Evolutionary conservation across 768 basidiomycete genomes (phyloP), one percentile per base, ranked within the genome.

Genomic region (Suillus lakei): DNA sequence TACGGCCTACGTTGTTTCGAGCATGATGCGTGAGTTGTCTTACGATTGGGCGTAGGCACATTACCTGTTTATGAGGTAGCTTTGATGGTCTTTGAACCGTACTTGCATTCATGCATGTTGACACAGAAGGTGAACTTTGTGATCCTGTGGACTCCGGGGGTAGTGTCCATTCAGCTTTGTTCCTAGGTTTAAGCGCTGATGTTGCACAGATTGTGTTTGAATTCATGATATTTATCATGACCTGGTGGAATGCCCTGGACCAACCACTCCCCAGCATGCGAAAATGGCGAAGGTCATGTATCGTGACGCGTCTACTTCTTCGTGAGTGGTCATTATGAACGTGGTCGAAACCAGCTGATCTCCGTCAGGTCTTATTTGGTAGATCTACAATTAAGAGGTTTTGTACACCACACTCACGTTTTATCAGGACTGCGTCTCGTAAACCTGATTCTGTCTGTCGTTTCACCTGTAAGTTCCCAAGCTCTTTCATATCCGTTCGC

Each of bases 81-180:
- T 5, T 64, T 54, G 1, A 21, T 75, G 5, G 4, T 64, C 6
- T 62, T 70, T 50, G 50, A 70, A 0, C 65, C 68, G 1, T 0
- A 38, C 10, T 23, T 71, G 46, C 73, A 64, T n/a, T 13, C 71
- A 26, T 79, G 78, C 36, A 54, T 67, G 0, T 72, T 75, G 23
- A 62, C 4, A 2, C 4, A 18, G 8, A 76, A 69, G 50, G 70
- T 74, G 34, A 60, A 69, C 12, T 69, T 74, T 6, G 51, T 64
- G 16, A 18, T 74, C 62, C 61, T 78, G 4, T 78, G 77, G 77
- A 23, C 50, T 23, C 77, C 77, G 8, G 77, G 77, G 15, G 74
- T 78, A 23, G 69, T 28, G 10, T 36, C 7, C 5, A 4, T 58
- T 58, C 15, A 51, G 30, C 2, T 50, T 34, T 30, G 5, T 9